These are phyloP conservation scores for Wickerhamiella lipophila DNA, from an alignment of 805 yeast species.

Conservation along the genomic window DNA sequence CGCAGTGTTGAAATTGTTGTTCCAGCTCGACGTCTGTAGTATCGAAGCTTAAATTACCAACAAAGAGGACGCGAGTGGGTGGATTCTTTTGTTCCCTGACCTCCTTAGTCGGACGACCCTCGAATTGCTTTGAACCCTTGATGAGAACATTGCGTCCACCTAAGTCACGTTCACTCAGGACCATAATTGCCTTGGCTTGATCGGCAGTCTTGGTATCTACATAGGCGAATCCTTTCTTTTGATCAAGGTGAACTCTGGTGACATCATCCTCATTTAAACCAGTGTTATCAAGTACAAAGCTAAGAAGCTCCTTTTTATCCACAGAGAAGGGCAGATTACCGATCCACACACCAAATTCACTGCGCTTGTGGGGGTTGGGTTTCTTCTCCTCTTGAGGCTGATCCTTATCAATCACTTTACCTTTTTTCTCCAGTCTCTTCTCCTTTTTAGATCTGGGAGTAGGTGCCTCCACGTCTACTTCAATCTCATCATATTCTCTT, in stretches of 20 bases:
- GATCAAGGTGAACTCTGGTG: conserved; percentile 69
- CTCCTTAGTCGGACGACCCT: conserved; percentile 66
- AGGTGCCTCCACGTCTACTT: conserved; percentile 38
- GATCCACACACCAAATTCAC: conserved; percentile 67
- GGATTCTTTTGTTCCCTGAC: conserved; percentile 50
- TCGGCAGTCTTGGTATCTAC: conserved; percentile 57
- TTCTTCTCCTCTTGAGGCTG: conserved; percentile 24
- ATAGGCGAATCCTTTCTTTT: conserved; percentile 68
- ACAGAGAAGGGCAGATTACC: conserved; percentile 87
- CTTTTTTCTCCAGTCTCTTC: conserved; percentile 69
- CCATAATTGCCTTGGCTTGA: conserved; percentile 50
- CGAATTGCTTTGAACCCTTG: conserved; percentile 66
- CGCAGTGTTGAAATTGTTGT: conserved; percentile 82
- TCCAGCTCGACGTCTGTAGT: conserved; percentile 68
- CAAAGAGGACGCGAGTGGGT: conserved; percentile 78
- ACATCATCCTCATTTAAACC: conserved; percentile 38
- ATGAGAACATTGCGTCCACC: conserved; percentile 81
- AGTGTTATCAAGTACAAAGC: conserved; percentile 39
- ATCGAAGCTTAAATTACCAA: conserved; percentile 87
- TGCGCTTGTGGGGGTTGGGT: conserved; percentile 14
- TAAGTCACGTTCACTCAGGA: conserved; percentile 55
- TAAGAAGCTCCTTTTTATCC: conserved; percentile 53
- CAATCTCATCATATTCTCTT: conserved; percentile 30
- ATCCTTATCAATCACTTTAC: conserved; percentile 28
- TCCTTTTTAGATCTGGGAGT: conserved; percentile 87